Evolutionary conservation across 75 land plant species (phyloP).

Genomic region (Selaginella moellendorffii): DNA sequence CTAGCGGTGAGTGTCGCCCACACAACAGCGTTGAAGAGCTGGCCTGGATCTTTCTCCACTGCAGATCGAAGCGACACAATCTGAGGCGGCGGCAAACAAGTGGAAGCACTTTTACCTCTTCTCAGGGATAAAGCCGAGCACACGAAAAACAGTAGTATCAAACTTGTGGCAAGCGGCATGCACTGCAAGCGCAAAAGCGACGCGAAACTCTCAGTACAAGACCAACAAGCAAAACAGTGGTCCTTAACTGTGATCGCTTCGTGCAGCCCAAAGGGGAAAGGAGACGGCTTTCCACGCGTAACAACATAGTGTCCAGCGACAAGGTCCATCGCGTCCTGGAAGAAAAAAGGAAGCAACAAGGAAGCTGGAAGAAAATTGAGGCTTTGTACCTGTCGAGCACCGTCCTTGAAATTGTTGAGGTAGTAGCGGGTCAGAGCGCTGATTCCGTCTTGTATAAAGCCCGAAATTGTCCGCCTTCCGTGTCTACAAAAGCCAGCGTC

Average conservation of each 20-base stretch:
- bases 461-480: background rate
- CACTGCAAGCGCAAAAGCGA: conserved; percentile 37
- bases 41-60: background rate
- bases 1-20: background rate
- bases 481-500: background rate
- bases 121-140: background rate
- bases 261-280: conserved; percentile 19
- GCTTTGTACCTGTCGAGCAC: background rate
- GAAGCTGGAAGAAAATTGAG: background rate
- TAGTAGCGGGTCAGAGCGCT: conserved; percentile 7
- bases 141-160: conserved; percentile 19
- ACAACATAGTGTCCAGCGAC: conserved; percentile 71
- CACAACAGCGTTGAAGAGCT: background rate
- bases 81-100: too few species aligned
- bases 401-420: conserved; percentile 5
- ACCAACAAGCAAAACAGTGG: too few species aligned
- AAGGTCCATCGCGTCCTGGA: conserved; percentile 89
- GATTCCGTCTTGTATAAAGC: conserved; percentile 1
- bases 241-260: background rate
- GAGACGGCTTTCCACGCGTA: conserved; percentile 45
- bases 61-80: background rate
- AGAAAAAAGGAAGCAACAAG: background rate
- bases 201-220: background rate
- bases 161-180: conserved; percentile 73
- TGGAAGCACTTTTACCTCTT: too few species aligned